Evolutionary conservation across 2,329 filamentous ascomycete species (phyloP).

Genomic region (Geosmithia morbida): DNA sequence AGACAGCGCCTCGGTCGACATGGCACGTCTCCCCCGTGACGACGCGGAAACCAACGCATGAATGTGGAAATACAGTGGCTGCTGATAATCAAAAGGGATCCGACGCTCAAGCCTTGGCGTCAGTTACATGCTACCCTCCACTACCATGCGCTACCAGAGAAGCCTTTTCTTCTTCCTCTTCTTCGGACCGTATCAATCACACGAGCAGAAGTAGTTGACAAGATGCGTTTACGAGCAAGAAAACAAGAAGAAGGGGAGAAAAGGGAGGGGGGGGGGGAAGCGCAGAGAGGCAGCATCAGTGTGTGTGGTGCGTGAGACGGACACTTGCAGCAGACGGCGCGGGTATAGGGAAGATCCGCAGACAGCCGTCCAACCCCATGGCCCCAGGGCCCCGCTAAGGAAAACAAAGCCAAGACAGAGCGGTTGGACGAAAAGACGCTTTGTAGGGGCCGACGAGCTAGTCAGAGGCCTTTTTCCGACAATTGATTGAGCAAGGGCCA

Average conservation of each 20-base stretch:
- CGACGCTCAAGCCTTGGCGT: neutral
- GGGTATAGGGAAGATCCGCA: conserved; percentile 2
- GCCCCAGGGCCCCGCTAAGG: neutral
- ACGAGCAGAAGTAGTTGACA: too few species aligned
- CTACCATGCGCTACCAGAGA: neutral
- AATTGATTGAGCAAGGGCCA: neutral
- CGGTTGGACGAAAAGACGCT: conserved; percentile 1
- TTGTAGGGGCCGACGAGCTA: neutral
- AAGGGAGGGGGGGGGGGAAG: neutral
- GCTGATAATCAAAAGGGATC: neutral
- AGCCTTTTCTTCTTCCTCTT: too few species aligned
- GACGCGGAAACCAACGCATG: neutral
- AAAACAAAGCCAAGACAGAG: neutral
- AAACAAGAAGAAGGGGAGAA: neutral
- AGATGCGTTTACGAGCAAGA: neutral
- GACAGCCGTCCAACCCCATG: neutral
- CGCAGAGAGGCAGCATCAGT: neutral
- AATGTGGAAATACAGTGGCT: neutral
- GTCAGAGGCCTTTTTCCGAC: neutral
- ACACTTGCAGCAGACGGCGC: conserved; percentile 2
- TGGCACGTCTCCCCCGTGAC: neutral
- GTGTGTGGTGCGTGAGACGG: neutral
- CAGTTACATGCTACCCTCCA: neutral
- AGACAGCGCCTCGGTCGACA: neutral
- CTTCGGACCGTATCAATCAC: too few species aligned